Conservation (phyloP, 352 stramenopile species). For the Pythium pyrilobum region DNA sequence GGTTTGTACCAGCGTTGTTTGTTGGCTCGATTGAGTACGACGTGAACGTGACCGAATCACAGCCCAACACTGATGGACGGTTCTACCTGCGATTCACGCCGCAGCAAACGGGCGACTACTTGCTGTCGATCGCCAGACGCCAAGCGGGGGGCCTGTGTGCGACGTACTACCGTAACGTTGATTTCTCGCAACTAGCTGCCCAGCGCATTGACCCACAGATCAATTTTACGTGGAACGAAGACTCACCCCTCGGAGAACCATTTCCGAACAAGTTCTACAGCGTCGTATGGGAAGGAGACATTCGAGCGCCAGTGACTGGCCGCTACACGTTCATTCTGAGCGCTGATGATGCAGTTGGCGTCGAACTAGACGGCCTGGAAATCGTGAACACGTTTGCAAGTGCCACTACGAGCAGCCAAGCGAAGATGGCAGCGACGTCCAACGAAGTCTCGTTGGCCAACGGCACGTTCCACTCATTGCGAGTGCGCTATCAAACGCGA, state of each 20-base stretch:
- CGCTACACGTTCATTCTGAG: constrained; percentile 74
- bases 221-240: constrained; percentile 84
- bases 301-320: constrained; percentile 43
- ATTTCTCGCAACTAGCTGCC: constrained; percentile 70
- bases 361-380: constrained; percentile 66
- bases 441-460: constrained; percentile 18
- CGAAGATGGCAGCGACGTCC: not conserved
- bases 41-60: constrained; percentile 41
- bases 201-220: constrained; percentile 74
- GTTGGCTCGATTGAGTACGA: constrained; percentile 24
- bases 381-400: constrained; percentile 53
- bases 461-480: constrained; percentile 68
- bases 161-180: constrained; percentile 87
- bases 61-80: constrained; percentile 83
- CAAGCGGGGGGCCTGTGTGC: constrained; percentile 85
- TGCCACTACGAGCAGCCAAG: constrained; percentile 9
- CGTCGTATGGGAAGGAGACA: constrained; percentile 59
- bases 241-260: constrained; percentile 47
- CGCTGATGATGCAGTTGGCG: constrained; percentile 70
- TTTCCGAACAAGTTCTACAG: constrained; percentile 80
- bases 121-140: constrained; percentile 66
- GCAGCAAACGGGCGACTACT: constrained; percentile 75
- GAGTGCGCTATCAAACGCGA: constrained; percentile 79
- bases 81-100: constrained; percentile 82
- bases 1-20: constrained; percentile 53